Evolutionary conservation across 768 basidiomycete genomes (phyloP), one percentile per base, ranked within the genome.

Genomic region (Auriscalpium vulgare): DNA sequence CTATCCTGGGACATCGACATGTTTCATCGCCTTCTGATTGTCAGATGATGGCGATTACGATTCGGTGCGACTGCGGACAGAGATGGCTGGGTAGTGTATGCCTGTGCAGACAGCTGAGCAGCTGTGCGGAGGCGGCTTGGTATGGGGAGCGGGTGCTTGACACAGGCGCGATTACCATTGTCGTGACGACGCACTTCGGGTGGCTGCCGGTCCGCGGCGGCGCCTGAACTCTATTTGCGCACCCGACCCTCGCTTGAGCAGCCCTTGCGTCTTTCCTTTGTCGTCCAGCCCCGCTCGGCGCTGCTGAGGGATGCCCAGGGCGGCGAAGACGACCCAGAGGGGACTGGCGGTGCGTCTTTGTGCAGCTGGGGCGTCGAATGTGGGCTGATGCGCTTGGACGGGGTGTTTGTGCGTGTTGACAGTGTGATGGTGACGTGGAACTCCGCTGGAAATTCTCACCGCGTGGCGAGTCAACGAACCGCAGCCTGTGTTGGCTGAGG

Each of bases 381-480:
- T 55, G 44, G 37, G 47, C 49, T 54, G 35, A 35, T 55, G 23
- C 53, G 29, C 44, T 38, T 61, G 64, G 66, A 37, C 19, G 44
- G 54, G 64, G 54, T 72, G 53, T 75, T 71, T 79, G 70, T 63
- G 68, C 61, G 73, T 64, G 72, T 74, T 82, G 75, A 72, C 64
- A 4, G 29, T 29, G 58, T 70, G 67, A 57, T 60, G 66, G 66
- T 66, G 62, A 62, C 64, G 65, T 70, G 60, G 58, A 62, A 65
- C 54, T 59, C 56, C 53, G 65, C 61, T 14, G 63, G 43, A 50
- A 55, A 75, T 72, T 70, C 73, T 76, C 78, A 62, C 75, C 94
- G 91, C 92, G 40, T 93, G 92, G 91, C 81, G 77, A 72, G 71
- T 75, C 65, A 93, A 87, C 72, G 91, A 95, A 68, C 91, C 93